Evolutionary conservation across 1,139 yeast species (phyloP), one percentile per base, ranked within the genome.

Genomic region (Geotrichum europaeum): DNA sequence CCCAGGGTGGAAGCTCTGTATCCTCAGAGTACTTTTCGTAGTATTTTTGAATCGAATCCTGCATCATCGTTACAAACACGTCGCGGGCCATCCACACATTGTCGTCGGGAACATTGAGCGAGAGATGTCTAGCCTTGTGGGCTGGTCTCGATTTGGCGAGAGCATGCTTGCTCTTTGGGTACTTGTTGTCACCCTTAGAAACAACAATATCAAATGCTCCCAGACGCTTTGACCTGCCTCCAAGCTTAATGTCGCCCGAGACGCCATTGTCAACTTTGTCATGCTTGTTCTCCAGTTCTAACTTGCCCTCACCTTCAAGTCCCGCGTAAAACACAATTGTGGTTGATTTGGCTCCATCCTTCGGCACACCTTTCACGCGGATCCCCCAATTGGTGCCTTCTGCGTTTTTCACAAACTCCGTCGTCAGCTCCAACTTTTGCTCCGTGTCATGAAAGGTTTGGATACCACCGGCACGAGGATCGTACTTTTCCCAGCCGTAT

Each of bases 401-500:
- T 3, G 75, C 79, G 54, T 84, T 81, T 74, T 94, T 94, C 45
- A 87, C 87, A 72, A 91, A 89, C 64, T 87, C 89, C 7, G 90
- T 84, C 0, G 82, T 80, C 52, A 95, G 70, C 63, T 82, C 81
- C 3, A 91, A 73, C 61, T 84, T 84, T 65, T 84, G 82, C 51
- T 82, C 87, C 28, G 76, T 73, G 72, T 94, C 99, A 53, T 79
- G 77, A 50, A 95, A 85, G 0, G 82, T 77, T 69, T 94, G 95
- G 62, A 82, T 78, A 0, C 99, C 99, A 43, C 99, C 99, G 30
- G 75, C 64, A 65, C 98, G 80, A 2, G 97, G 94, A 71, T 95
- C 98, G 72, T 86, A 94, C 55, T 80, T 77, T 24, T 84, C 80
- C 98, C 98, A 94, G 49, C 95, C 92, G 68, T 90, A 95, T 60